phyloP scores from a whole-genome alignment of 2,329 filamentous ascomycete species.

The Alternaria sp. region DNA sequence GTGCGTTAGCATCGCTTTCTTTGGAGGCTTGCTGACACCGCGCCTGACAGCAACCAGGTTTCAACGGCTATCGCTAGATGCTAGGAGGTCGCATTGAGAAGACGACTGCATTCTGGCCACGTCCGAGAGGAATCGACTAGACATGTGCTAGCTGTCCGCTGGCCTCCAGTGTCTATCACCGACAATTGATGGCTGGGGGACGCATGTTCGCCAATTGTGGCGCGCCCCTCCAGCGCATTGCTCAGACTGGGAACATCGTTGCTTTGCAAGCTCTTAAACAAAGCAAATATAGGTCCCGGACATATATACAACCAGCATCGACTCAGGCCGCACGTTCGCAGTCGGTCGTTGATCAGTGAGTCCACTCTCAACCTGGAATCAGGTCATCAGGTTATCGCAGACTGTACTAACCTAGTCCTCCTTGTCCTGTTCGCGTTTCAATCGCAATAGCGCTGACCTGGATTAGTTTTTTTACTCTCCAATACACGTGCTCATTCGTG shows the following conservation, averaged over 20 bases:
- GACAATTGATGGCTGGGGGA: constrained; percentile 7
- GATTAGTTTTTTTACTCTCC: background rate
- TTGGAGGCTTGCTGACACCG: background rate
- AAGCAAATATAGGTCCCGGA: constrained; percentile 22
- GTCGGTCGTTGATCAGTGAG: background rate
- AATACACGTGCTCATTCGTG: background rate
- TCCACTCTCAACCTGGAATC: background rate
- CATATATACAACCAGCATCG: constrained; percentile 13
- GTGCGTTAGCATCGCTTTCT: background rate
- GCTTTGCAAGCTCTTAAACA: constrained; percentile 20
- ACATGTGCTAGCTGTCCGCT: background rate
- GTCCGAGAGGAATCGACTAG: background rate
- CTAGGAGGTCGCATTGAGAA: background rate
- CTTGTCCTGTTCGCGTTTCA: constrained; percentile 5
- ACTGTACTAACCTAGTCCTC: constrained; percentile 1
- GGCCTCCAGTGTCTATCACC: background rate
- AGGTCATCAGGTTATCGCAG: background rate
- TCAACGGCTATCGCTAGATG: constrained; percentile 3
- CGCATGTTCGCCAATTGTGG: constrained; percentile 12
- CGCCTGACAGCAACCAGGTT: constrained; percentile 11
- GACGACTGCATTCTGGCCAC: background rate
- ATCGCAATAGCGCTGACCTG: constrained; percentile 2
- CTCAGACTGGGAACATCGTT: constrained; percentile 20
- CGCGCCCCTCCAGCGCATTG: constrained; percentile 3
- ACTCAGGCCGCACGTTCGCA: constrained; percentile 1